Base-by-base conservation (phyloP, 371 early-diverging fungal genomes). In the Mortierella sp. region DNA sequence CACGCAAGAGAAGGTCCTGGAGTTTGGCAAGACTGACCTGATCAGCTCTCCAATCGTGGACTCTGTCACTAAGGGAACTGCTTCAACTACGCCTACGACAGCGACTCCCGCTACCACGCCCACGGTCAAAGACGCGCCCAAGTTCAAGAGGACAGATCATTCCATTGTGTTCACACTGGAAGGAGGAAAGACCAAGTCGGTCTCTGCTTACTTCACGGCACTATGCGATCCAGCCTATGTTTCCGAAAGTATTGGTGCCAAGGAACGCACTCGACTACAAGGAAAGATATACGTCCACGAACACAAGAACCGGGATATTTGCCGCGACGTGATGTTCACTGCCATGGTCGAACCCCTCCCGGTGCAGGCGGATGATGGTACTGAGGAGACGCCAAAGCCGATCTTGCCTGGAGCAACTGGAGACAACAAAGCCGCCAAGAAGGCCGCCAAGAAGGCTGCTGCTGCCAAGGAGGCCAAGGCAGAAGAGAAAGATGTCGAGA, bases 221-320 rank as follows among this genome's bases (percentile, higher is more conserved):
- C 47, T 91, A 16, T 31, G 50, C 5, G 72, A 57, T 57, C 71
- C 45, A 21, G 13, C 54, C 26, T 54, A 28, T 19, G 14, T 47
- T 34, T 58, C 52, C 5, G 24, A 28, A 16, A 75, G 70, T 44
- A 42, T 57, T 44, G n/a, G 21, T 2, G 79, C 73, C n/a, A 81
- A 76, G 70, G 81, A 84, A 19, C 78, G 78, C 13, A 38, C 72
- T 28, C 77, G 80, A 13, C 73, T 92, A 9, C 86, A 88, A 60
- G 94, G 95, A 3, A 91, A 91, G 90, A 83, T 96, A 47, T 90
- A 92, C 60, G 96, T 97, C 7, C 96, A 98, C 79, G 98, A 98
- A 83, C 95, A 95, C 81, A 96, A 96, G 84, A 98, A 98, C 88
- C 95, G 95, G 13, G 98, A 98, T 91, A 92, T 94, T 38, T 93